Evolutionary conservation across 2,329 filamentous ascomycete genomes (phyloP).

Genomic region (Ascochyta pisi): DNA sequence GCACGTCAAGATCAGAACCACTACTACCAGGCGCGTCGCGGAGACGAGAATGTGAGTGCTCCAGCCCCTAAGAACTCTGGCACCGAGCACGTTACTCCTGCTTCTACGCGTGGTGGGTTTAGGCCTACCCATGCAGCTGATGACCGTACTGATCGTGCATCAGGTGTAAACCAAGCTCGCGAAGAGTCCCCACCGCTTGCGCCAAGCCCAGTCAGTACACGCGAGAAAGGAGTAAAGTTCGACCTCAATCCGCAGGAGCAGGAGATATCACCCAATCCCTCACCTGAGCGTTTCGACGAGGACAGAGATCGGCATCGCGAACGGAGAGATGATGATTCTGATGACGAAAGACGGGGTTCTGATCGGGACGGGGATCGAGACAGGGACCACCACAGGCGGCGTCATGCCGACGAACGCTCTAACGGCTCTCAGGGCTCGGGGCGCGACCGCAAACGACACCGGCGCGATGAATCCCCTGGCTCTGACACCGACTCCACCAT

Average conservation of each 20-base stretch:
- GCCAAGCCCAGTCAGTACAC: conserved; percentile 22
- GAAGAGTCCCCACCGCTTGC: conserved; percentile 11
- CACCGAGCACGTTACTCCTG: conserved; percentile 28
- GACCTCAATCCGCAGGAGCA: conserved; percentile 42
- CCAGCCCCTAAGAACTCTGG: conserved; percentile 37
- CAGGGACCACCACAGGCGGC: conserved; percentile 7
- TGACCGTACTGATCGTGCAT: conserved; percentile 35
- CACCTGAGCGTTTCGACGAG: conserved; percentile 16
- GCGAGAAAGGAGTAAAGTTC: conserved; percentile 49
- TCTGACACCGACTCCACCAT: conserved; percentile 44
- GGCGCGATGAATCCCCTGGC: conserved; percentile 34
- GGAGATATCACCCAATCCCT: conserved; percentile 26
- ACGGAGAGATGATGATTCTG: conserved; percentile 3
- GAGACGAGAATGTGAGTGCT: conserved; percentile 61
- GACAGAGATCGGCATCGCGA: conserved; percentile 20
- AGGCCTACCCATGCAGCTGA: conserved; percentile 24
- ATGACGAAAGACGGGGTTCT: conserved; percentile 18
- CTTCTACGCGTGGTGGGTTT: conserved; percentile 18
- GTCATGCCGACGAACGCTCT: conserved; percentile 21
- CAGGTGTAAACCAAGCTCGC: conserved; percentile 11
- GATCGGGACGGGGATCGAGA: conserved; percentile 19
- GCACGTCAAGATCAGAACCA: conserved; percentile 34
- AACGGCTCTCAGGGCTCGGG: conserved; percentile 26
- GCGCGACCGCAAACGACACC: conserved; percentile 25
- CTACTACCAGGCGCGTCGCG: conserved; percentile 46